A percentile compares a stretch with the other conserved stretches of the same genome.
These are phyloP conservation scores for Cornus florida DNA, from an alignment of 148 eudicot species.

Conservation along the genomic window DNA sequence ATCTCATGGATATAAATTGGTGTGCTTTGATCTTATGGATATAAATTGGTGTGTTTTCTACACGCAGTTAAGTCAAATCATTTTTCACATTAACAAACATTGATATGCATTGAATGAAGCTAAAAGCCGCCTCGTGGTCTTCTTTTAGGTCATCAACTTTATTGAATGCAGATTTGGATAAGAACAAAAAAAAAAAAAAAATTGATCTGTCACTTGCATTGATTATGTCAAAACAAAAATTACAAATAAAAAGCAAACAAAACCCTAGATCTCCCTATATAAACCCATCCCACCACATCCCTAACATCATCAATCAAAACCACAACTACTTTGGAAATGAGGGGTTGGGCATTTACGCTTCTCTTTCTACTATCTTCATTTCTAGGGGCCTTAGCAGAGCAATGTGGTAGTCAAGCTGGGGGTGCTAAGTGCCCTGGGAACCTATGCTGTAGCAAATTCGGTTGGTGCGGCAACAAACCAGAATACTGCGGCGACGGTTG, in stretches of 20 bases:
- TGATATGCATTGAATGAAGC: not conserved
- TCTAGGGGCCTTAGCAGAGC: not conserved
- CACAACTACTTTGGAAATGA: not conserved
- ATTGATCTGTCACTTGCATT: not conserved
- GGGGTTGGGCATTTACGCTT: not conserved
- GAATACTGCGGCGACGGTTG: slow-evolving; percentile 27
- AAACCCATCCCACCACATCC: not conserved
- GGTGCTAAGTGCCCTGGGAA: slow-evolving; percentile 25
- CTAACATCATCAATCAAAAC: not conserved
- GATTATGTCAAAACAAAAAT: not conserved
- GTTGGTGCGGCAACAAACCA: slow-evolving; percentile 23
- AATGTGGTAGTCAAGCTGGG: slow-evolving; percentile 6
- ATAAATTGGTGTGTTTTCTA: too few species aligned
- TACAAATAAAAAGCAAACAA: too few species aligned
- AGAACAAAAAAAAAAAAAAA: not conserved
- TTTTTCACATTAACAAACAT: too few species aligned
- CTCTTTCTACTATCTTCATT: not conserved
- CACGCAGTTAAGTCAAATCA: too few species aligned
- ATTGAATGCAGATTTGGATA: not conserved
- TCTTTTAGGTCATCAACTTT: not conserved
- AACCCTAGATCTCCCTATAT: not conserved
- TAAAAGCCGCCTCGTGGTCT: not conserved
- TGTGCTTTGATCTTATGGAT: too few species aligned
- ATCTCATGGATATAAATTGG: too few species aligned
- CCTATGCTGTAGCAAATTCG: slow-evolving; percentile 27